Evolutionary conservation across 2,329 filamentous ascomycete genomes (phyloP).

Genomic region (Aspergillus japonicus): DNA sequence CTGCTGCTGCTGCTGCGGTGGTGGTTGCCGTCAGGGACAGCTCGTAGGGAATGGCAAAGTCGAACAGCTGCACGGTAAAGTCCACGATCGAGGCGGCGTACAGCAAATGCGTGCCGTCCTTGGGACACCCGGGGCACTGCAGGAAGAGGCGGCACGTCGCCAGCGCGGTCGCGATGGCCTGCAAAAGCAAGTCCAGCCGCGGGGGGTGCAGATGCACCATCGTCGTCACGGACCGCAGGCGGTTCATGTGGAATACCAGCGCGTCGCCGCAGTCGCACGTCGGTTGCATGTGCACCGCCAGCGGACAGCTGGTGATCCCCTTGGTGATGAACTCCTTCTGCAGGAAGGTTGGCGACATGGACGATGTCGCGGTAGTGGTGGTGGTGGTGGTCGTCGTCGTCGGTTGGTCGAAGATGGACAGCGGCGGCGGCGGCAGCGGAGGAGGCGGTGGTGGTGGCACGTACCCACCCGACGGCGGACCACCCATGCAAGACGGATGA

Average conservation of each 20-base stretch:
- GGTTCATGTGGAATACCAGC: constrained; percentile 31
- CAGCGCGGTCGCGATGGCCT: constrained; percentile 31
- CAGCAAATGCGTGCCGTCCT: constrained; percentile 30
- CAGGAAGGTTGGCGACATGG: constrained; percentile 33
- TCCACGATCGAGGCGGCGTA: constrained; percentile 33
- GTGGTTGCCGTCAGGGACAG: neutral
- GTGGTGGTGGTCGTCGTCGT: constrained; percentile 21
- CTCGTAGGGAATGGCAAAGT: constrained; percentile 32
- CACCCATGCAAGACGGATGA: neutral
- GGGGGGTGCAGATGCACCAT: constrained; percentile 26
- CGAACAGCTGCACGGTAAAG: constrained; percentile 30
- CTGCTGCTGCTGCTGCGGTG: no score
- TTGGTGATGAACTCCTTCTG: constrained; percentile 30
- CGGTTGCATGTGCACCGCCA: constrained; percentile 28
- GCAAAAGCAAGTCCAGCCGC: constrained; percentile 35
- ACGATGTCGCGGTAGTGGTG: constrained; percentile 13
- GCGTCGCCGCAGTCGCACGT: constrained; percentile 33
- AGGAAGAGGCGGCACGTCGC: constrained; percentile 31
- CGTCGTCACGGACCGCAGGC: constrained; percentile 31
- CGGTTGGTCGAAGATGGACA: constrained; percentile 11
- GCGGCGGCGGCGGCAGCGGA: neutral
- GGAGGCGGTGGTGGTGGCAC: neutral
- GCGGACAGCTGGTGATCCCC: constrained; percentile 26
- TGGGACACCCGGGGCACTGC: constrained; percentile 31
- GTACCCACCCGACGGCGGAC: neutral